These are phyloP conservation scores for Hygrocybe coccinea DNA, from an alignment of 768 basidiomycete species.

Conservation along the genomic window DNA sequence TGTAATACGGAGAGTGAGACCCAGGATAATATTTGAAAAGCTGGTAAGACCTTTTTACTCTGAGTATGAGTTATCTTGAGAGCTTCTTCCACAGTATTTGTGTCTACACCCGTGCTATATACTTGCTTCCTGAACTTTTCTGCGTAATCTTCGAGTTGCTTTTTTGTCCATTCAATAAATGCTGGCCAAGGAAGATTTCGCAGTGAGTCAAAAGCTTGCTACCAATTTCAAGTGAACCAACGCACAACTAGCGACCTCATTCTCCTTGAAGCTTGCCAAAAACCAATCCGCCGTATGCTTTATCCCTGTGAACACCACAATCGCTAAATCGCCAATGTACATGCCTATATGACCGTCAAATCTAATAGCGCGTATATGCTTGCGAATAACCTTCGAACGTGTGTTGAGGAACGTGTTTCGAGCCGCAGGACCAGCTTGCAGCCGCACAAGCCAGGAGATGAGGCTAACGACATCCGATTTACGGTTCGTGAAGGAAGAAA, in stretches of 20 bases:
- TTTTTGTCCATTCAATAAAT: slow-evolving; percentile 91
- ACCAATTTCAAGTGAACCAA: slow-evolving; percentile 10
- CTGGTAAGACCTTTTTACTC: slow-evolving; percentile 66
- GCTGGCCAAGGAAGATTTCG: slow-evolving; percentile 41
- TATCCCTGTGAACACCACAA: slow-evolving; percentile 89
- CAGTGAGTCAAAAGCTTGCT: slow-evolving; percentile 2
- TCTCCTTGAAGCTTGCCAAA: slow-evolving; percentile 90
- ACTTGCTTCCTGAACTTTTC: slow-evolving; percentile 89
- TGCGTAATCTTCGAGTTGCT: slow-evolving; percentile 76
- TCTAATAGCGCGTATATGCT: slow-evolving; percentile 77
- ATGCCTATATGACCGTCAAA: slow-evolving; percentile 85
- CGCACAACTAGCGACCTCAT: slow-evolving; percentile 88
- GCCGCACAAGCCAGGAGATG: slow-evolving; percentile 66
- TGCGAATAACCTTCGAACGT: slow-evolving; percentile 66
- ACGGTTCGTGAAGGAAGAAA: slow-evolving; percentile 71
- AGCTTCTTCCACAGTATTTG: slow-evolving; percentile 70
- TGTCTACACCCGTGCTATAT: slow-evolving; percentile 74
- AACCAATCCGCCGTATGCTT: slow-evolving; percentile 99
- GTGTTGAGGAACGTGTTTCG: slow-evolving; percentile 78
- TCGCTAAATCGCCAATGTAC: slow-evolving; percentile 82
- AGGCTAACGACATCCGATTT: slow-evolving; percentile 71
- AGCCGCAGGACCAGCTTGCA: slow-evolving; percentile 76
- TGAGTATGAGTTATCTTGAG: slow-evolving; percentile 71
- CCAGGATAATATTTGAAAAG: background rate
- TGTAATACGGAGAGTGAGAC: slow-evolving; percentile 21